Evolutionary conservation across 2,329 filamentous ascomycete species (phyloP).

Genomic region (Bipolaris oryzae): DNA sequence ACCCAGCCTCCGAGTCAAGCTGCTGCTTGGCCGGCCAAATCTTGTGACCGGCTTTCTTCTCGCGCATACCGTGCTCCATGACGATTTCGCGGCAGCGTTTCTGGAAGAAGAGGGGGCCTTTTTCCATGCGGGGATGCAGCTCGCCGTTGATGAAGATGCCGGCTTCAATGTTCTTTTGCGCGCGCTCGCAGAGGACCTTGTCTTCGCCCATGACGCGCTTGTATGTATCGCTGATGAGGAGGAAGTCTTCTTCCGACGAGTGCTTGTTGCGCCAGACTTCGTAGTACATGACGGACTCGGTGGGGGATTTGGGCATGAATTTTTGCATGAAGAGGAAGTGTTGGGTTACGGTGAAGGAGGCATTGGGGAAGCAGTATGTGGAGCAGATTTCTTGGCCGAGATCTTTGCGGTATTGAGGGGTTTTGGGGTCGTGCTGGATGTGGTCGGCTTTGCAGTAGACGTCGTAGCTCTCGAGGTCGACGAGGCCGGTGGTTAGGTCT

Average conservation of each 20-base stretch:
- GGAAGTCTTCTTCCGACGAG: constrained; percentile 64
- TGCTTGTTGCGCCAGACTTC: constrained; percentile 68
- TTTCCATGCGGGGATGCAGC: constrained; percentile 66
- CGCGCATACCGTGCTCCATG: constrained; percentile 55
- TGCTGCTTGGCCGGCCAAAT: constrained; percentile 60
- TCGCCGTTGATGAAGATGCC: constrained; percentile 68
- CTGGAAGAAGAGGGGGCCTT: constrained; percentile 65
- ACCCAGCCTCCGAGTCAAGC: constrained; percentile 25
- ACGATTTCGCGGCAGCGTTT: constrained; percentile 57
- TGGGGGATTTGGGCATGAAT: constrained; percentile 62
- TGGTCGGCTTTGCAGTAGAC: constrained; percentile 39
- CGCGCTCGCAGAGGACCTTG: constrained; percentile 65
- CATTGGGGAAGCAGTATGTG: constrained; percentile 42
- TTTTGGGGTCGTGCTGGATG: constrained; percentile 42
- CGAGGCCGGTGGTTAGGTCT: constrained; percentile 60
- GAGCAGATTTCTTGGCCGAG: constrained; percentile 37
- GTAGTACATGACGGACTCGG: constrained; percentile 63
- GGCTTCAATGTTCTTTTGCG: constrained; percentile 66
- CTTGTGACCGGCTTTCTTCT: constrained; percentile 54
- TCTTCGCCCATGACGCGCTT: constrained; percentile 69
- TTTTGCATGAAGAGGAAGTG: constrained; percentile 69
- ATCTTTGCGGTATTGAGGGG: constrained; percentile 34
- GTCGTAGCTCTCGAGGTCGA: constrained; percentile 62
- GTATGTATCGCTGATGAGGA: constrained; percentile 64
- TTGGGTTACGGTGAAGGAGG: constrained; percentile 42